Evolutionary conservation across 2,329 filamentous ascomycete genomes (phyloP), one percentile per base, ranked within the genome.

Genomic region (Aspergillus viridinutans): DNA sequence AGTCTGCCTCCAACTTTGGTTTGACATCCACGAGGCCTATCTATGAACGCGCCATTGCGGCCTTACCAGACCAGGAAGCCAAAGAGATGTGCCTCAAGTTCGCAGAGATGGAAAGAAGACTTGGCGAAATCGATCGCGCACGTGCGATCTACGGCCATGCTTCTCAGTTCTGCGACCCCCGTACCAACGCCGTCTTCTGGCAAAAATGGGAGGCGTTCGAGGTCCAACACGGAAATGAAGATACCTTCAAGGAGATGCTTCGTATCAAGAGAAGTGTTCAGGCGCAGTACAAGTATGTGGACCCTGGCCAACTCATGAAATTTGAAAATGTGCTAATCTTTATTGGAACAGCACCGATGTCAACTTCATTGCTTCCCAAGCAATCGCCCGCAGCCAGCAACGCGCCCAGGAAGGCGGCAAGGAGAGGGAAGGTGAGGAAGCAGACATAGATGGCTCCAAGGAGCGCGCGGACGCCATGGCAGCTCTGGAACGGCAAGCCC

Each of bases 71-170:
- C 74, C 85, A 82, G 60, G 94, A 97, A 75, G 94, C 93, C 6
- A 91, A 92, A 70, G 90, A 94, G 66, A 99, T 99, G 94, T 99
- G 94, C 76, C 85, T 99, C 71, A 97, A 97, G 71, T 99, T 99
- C 70, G 94, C 94, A 1, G 92, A 97, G 68, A 96, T 96, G 92
- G 92, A 97, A 78, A 86, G 92, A 67, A 81, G 92, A 29, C 79
- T 97, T 4, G 92, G 92, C 61, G 92, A 97, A 72, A 95, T 99
- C 72, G 94, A 99, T 73, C 87, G 95, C 57, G 93, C 94, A 43
- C 83, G 94, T 65, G 92, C 93, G 7, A 97, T 99, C 64, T 99
- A 96, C 70, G 93, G 92, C 1, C 94, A 99, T 71, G 94, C 90
- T 12, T 96, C 90, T 47, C 94, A 99, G 72, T 99, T 97, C 76